phyloP scores from a whole-genome alignment of 169 alveolate genomes.

The Cryptosporidium andersoni region DNA sequence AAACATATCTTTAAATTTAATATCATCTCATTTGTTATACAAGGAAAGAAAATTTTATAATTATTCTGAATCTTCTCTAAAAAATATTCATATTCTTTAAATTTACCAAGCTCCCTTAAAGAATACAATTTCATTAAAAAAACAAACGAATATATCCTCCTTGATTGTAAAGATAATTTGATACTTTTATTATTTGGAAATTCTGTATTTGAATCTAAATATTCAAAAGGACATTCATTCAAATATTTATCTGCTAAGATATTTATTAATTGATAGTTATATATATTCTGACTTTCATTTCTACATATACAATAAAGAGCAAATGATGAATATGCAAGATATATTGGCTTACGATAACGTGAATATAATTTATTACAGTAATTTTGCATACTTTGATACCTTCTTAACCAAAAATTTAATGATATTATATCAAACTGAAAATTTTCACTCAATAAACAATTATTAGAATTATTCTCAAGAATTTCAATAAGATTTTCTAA shows the following conservation, averaged over 20 bases:
- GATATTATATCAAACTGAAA: constrained; percentile 51
- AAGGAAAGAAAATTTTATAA: constrained; percentile 10
- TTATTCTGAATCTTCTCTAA: neutral
- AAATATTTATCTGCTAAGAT: neutral
- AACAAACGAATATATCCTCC: constrained; percentile 21
- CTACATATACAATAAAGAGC: too few relatives aligned
- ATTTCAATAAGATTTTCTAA: constrained; percentile 5
- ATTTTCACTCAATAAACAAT: constrained; percentile 17
- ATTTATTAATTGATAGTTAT: too few relatives aligned
- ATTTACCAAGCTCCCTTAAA: constrained; percentile 8
- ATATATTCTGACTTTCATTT: too few relatives aligned
- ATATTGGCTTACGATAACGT: too few relatives aligned
- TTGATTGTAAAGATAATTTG: constrained; percentile 2
- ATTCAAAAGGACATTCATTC: constrained; percentile 7
- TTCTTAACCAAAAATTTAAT: constrained; percentile 23
- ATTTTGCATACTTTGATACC: constrained; percentile 1
- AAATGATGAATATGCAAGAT: too few relatives aligned
- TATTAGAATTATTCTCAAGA: constrained; percentile 3
- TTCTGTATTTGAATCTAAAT: constrained; percentile 1
- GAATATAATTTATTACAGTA: constrained; percentile 21
- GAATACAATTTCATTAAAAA: constrained; percentile 36
- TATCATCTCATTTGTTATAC: constrained; percentile 11
- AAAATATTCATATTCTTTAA: neutral
- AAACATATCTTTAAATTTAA: constrained; percentile 9
- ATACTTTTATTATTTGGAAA: neutral